Conservation (phyloP, 345 rosid species). For the Brassica juncea region DNA sequence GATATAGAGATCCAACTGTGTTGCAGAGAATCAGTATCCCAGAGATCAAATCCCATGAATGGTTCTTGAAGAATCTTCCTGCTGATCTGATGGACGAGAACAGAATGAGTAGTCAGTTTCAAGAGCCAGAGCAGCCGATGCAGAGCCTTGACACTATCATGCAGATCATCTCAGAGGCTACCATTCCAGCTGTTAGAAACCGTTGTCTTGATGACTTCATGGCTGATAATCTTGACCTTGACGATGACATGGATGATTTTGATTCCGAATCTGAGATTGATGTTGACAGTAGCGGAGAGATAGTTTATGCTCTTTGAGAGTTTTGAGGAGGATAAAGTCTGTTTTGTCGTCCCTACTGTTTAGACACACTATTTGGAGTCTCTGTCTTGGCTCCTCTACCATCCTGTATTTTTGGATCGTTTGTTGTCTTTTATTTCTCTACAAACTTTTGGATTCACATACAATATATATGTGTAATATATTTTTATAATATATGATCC, state of each 20-base stretch:
- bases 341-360: slow-evolving; percentile 27
- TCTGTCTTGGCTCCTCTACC: slow-evolving; percentile 22
- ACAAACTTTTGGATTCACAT: slow-evolving; percentile 31
- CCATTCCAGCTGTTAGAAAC: slow-evolving; percentile 69
- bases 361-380: slow-evolving; percentile 27
- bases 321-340: slow-evolving; percentile 11
- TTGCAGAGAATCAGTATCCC: slow-evolving; percentile 86
- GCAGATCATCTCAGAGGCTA: slow-evolving; percentile 94
- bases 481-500: background rate
- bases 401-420: slow-evolving; percentile 17
- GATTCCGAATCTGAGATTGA: slow-evolving; percentile 87
- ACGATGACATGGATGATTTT: slow-evolving; percentile 76
- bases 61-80: slow-evolving; percentile 94
- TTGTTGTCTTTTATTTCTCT: slow-evolving; percentile 8
- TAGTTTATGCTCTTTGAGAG: slow-evolving; percentile 62
- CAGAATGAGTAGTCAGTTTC: slow-evolving; percentile 55
- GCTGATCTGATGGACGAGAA: slow-evolving; percentile 69
- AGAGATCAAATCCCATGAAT: slow-evolving; percentile 66
- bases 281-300: slow-evolving; percentile 91
- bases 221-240: slow-evolving; percentile 55
- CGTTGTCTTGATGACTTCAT: slow-evolving; percentile 44
- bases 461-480: slow-evolving; percentile 22
- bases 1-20: background rate
- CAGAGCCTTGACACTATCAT: slow-evolving; percentile 80
- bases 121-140: slow-evolving; percentile 86